Conservation (phyloP, 345 rosid species). For the Pseudoturritis turrita region DNA sequence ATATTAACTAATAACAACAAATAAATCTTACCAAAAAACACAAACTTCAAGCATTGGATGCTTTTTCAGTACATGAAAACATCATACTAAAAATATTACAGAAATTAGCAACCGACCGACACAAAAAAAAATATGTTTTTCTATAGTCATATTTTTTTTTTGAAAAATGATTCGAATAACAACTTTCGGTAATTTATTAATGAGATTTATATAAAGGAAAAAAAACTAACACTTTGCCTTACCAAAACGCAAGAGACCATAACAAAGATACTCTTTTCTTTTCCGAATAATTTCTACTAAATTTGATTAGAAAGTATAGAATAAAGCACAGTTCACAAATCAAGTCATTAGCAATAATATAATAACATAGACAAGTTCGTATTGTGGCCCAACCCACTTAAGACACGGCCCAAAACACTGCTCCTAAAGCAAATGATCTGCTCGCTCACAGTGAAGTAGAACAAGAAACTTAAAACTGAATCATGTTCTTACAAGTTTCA, state of each 20-base stretch:
- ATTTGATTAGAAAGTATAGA: slow-evolving; percentile 19
- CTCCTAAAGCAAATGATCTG: background rate
- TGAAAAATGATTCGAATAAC: background rate
- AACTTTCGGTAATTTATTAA: background rate
- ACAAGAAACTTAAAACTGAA: background rate
- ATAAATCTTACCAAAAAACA: background rate
- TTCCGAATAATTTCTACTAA: slow-evolving; percentile 7
- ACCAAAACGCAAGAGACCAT: slow-evolving; percentile 29
- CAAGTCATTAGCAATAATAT: background rate
- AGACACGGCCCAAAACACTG: background rate
- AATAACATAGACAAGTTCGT: too few relatives aligned
- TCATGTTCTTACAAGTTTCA: slow-evolving; percentile 5
- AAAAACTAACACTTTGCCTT: slow-evolving; percentile 18
- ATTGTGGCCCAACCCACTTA: too few relatives aligned
- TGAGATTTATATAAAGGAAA: slow-evolving; percentile 2
- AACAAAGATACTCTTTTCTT: slow-evolving; percentile 13
- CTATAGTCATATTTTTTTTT: background rate
- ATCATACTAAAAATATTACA: background rate
- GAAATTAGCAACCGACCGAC: background rate
- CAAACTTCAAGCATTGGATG: background rate
- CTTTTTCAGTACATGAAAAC: background rate
- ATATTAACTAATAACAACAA: background rate
- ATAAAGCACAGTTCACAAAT: slow-evolving; percentile 10
- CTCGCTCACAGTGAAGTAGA: background rate
- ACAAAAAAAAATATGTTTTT: background rate